Evolutionary conservation across 768 basidiomycete genomes (phyloP), one percentile per base, ranked within the genome.

Genomic region (Mycena indigotica): DNA sequence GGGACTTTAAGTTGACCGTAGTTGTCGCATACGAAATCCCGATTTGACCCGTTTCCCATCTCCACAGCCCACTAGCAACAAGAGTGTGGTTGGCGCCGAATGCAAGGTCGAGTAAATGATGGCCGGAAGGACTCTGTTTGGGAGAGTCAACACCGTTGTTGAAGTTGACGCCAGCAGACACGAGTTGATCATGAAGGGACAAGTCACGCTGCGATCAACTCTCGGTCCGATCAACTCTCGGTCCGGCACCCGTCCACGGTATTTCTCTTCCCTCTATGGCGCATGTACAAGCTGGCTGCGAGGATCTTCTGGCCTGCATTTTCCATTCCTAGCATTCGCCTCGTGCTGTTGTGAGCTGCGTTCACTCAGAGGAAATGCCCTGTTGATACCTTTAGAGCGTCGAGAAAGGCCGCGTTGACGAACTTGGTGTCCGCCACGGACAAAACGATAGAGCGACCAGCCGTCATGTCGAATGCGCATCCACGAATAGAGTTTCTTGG

Each of bases 51-150:
- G n/a, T n/a, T 75, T 68, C 21, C 88, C 87, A 55, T 89, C 87
- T 3, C 95, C 95, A 54, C 83, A 83, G 0, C 86, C 91, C 84
- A 89, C 91, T 5, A 95, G 68, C 51, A 82, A 85, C 68, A 0
- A 96, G 69, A 0, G 93, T 87, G 66, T 96, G 94, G 60, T 91
- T 93, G 2, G 91, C 87, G 1, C 94, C 89, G 46, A 81, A 81
- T 1, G 81, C 82, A 61, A 96, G 68, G 21, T 84, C 70, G 6
- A 80, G 15, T 23, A 93, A 69, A 41, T 64, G 60, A 29, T 55
- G 48, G 41, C 35, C 30, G 2, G 41, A 24, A 16, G 79, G 77
- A 23, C 12, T 67, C 56, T 58, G 55, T 66, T 28, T 67, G 70
- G 16, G 50, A 58, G 53, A 84, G 82, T 5, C 66, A 69, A 56